phyloP scores from a whole-genome alignment of 73 alveolate genomes.

The Paramecium caudatum region DNA sequence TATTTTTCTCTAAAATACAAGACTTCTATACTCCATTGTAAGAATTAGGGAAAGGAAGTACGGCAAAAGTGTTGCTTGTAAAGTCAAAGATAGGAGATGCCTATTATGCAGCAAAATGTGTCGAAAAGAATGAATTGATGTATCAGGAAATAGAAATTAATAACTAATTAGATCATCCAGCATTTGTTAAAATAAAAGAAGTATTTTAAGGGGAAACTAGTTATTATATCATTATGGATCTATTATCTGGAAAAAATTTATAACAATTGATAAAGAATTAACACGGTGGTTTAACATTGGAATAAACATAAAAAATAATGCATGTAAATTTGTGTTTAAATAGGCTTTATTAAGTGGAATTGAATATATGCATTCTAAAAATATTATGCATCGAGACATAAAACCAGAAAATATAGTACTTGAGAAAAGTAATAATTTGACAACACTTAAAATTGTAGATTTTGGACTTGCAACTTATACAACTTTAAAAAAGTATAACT shows the following conservation, averaged over 20 bases:
- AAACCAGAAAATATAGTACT: conserved; percentile 74
- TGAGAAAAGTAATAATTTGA: conserved; percentile 32
- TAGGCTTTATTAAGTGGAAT: conserved; percentile 71
- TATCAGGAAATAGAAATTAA: conserved; percentile 61
- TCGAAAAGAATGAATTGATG: conserved; percentile 63
- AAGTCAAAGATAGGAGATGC: conserved; percentile 56
- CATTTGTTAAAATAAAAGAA: conserved; percentile 65
- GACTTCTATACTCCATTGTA: conserved; percentile 48
- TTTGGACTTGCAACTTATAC: conserved; percentile 75
- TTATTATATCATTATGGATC: conserved; percentile 73
- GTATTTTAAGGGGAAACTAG: conserved; percentile 74
- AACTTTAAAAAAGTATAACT: conserved; percentile 25
- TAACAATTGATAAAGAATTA: conserved; percentile 49
- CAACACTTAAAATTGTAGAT: conserved; percentile 73
- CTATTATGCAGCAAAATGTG: conserved; percentile 73
- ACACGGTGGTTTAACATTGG: conserved; percentile 29
- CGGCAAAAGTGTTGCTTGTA: conserved; percentile 44
- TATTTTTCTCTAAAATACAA: conserved; percentile 22
- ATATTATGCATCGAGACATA: conserved; percentile 76
- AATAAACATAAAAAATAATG: conserved; percentile 65
- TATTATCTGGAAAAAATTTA: conserved; percentile 66
- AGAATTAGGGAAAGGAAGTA: conserved; percentile 56
- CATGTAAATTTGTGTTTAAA: conserved; percentile 22
- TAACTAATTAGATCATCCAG: conserved; percentile 59
- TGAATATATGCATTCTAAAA: conserved; percentile 68